Conservation (phyloP, 495 filamentous ascomycete genomes). For the Penicillium herquei region DNA sequence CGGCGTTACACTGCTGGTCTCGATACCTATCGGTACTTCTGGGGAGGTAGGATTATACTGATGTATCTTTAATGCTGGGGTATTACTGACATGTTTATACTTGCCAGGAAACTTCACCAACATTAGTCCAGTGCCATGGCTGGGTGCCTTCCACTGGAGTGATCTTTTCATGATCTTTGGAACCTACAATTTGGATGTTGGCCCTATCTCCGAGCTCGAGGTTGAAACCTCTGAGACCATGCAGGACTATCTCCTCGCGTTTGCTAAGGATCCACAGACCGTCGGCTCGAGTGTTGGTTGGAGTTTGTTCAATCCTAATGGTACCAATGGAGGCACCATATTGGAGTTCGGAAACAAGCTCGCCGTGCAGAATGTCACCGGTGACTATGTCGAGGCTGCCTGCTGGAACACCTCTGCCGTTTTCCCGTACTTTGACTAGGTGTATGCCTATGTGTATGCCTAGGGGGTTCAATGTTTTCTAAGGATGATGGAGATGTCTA, state of each 20-base stretch:
- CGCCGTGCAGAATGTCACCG: conserved; percentile 3
- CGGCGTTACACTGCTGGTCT: too few relatives aligned
- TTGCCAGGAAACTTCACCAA: conserved; percentile 52
- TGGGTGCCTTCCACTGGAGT: conserved; percentile 44
- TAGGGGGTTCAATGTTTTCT: too few relatives aligned
- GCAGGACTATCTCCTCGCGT: conserved; percentile 36
- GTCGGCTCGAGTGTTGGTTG: neutral
- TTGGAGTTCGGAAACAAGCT: conserved; percentile 8
- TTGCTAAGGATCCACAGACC: conserved; percentile 12
- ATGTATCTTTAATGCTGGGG: conserved; percentile 27
- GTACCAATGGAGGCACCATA: conserved; percentile 1
- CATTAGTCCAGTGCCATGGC: conserved; percentile 38
- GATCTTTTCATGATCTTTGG: conserved; percentile 48
- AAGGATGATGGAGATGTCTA: too few relatives aligned
- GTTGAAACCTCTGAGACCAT: conserved; percentile 32
- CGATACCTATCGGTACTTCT: conserved; percentile 20
- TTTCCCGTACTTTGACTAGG: conserved; percentile 2
- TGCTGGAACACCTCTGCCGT: conserved; percentile 5
- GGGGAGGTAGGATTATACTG: conserved; percentile 10
- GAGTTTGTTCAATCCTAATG: conserved; percentile 3
- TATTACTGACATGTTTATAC: conserved; percentile 30
- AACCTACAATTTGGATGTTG: conserved; percentile 32
- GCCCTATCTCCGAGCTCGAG: conserved; percentile 30
- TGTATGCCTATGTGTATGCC: too few relatives aligned
- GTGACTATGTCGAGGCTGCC: conserved; percentile 4